Evolutionary conservation across 129 eudicot genomes (phyloP), one percentile per base, ranked within the genome.

Genomic region (Mikania micrantha): DNA sequence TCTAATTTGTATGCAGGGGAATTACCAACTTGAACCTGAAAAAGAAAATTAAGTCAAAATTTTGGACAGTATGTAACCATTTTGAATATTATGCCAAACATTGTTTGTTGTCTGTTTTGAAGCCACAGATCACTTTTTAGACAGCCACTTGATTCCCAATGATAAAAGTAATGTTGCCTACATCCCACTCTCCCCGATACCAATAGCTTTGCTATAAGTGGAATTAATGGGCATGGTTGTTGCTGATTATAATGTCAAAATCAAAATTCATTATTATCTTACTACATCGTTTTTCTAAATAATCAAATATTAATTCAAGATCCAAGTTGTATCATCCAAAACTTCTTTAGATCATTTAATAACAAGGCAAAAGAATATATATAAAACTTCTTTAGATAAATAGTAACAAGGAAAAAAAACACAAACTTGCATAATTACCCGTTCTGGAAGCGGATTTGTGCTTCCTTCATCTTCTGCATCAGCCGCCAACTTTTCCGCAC

Each of bases 11-110:
- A 88, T 29, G 81, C 64, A 25, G 96, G 96, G 57, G 98, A 91
- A 73, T 79, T 79, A 22, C 98, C 98, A 36, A 91, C 83, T 47
- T 91, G 90, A 66, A 91, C 96, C 98, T 91, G 82, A 56, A 17
- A 74, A 7, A 5, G 0, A 41, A 60, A 53, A 7, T n/a, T 21
- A 32, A 13, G 10, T 64, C 15, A 10, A 49, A 54, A 15, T 24
- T 38, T 62, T 19, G 29, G 27, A 29, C 1, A 25, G 20, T 40
- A 44, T 3, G 11, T n/a, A 56, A 35, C 17, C 35, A 22, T 25
- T 34, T 73, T 45, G 15, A 60, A 32, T 4, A 60, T 60, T 19
- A 48, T 2, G 6, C 10, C 66, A 36, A 36, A n/a, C n/a, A n/a
- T n/a, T n/a, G n/a, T n/a, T n/a, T n/a, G n/a, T n/a, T n/a, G n/a